These are phyloP conservation scores for Fusarium virguliforme DNA, from an alignment of 2,329 filamentous ascomycete genomes.

Conservation along the genomic window DNA sequence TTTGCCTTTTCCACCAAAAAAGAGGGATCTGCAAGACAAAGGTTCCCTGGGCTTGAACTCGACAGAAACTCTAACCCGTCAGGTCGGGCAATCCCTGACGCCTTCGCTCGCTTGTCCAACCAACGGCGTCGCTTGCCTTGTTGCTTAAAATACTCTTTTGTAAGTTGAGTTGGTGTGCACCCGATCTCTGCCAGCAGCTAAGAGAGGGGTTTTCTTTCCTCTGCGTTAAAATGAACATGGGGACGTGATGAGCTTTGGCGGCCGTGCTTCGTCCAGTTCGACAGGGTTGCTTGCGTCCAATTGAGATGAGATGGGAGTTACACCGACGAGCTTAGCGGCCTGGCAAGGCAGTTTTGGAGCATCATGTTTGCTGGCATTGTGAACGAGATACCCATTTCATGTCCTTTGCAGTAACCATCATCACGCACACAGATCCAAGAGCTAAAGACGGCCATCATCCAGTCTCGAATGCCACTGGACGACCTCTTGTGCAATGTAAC, in stretches of 20 bases:
- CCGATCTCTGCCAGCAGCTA: slow-evolving; percentile 2
- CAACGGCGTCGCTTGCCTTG: slow-evolving; percentile 15
- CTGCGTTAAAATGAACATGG: slow-evolving; percentile 22
- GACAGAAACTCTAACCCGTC: slow-evolving; percentile 41
- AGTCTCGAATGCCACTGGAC: slow-evolving; percentile 2
- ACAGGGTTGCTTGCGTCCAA: slow-evolving; percentile 20
- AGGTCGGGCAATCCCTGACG: slow-evolving; percentile 28
- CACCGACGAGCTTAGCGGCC: slow-evolving; percentile 13
- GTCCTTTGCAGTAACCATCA: slow-evolving; percentile 3
- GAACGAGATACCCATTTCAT: not conserved
- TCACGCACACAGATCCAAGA: not conserved
- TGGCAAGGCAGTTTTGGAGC: slow-evolving; percentile 25
- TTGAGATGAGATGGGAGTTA: not conserved
- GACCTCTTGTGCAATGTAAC: slow-evolving; percentile 14
- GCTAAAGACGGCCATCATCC: not conserved
- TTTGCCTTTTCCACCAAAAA: slow-evolving; percentile 11
- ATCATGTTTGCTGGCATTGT: not conserved
- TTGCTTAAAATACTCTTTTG: slow-evolving; percentile 41
- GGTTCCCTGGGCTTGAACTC: slow-evolving; percentile 31
- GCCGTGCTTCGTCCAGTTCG: slow-evolving; percentile 20
- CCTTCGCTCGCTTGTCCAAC: slow-evolving; percentile 15
- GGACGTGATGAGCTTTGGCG: slow-evolving; percentile 6
- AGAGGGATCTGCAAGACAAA: slow-evolving; percentile 34
- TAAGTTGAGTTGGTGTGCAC: slow-evolving; percentile 8
- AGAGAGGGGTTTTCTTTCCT: slow-evolving; percentile 12